Base-by-base conservation (phyloP, 495 filamentous ascomycete genomes). In the Aspergillus taichungensis region DNA sequence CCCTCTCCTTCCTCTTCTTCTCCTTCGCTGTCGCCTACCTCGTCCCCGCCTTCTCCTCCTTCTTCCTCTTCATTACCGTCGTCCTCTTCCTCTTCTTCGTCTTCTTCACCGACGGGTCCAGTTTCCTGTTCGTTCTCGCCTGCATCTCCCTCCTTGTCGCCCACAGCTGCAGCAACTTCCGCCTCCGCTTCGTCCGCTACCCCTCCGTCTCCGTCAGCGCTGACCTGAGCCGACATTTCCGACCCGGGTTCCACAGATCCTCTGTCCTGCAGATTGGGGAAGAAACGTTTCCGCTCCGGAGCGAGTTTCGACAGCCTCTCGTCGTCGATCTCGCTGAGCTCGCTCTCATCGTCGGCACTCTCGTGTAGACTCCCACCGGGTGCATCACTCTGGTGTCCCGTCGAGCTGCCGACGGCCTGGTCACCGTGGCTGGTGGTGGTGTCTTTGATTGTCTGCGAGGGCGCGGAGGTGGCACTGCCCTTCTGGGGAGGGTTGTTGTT, bases 331-430 rank as follows among this genome's bases (percentile, higher is more conserved):
- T 90, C 85, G 42, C 82, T 88, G 6, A 89, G 63, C 47, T 89
- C 85, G 56, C 83, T 88, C 62, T 90, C 86, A 46, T 88, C 85
- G 50, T 88, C 85, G 0, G 82, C 86, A 41, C 77, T 83, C 44
- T 88, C 86, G 47, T 86, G 82, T 10, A 85, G 58, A 52, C 79
- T 85, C 18, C 18, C 18, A 10, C 77, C 73, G 0, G 78, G 73
- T 6, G 68, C 70, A 37, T 70, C 72, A 29, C 60, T 67, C 27
- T 65, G 66, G 13, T 57, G 59, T 40, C 34, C 64, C 43, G 42
- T 47, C 27, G 18, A 42, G 6, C 30, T 29, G 38, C 58, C 59
- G 4, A 50, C 61, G 11, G 43, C 44, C 6, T 32, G 12, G 34
- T 40, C 3, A 2, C 27, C 50, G 5, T 39, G 45, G 27, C 42